These are phyloP conservation scores for Phytopythium sindhum DNA, from an alignment of 352 stramenopile species.

Conservation along the genomic window DNA sequence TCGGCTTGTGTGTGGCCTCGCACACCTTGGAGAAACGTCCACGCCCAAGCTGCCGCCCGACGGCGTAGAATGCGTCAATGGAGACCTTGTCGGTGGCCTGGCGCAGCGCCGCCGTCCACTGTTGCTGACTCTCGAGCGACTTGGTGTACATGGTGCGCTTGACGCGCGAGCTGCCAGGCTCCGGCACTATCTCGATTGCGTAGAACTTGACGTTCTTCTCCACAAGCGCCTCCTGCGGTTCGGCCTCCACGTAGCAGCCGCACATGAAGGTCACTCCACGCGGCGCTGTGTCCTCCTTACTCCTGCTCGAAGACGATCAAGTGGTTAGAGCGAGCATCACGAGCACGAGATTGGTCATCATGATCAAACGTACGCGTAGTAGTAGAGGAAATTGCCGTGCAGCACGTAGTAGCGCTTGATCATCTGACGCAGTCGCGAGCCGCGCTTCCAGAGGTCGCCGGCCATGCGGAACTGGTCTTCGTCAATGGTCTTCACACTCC, in stretches of 20 bases:
- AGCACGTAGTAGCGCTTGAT: conserved; percentile 85
- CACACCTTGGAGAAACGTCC: conserved; percentile 90
- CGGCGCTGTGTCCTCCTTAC: conserved; percentile 63
- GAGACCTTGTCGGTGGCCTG: conserved; percentile 83
- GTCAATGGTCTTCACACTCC: background rate
- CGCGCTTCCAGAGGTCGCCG: conserved; percentile 76
- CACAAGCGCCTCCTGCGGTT: conserved; percentile 48
- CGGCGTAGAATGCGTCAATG: conserved; percentile 89
- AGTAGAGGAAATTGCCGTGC: conserved; percentile 88
- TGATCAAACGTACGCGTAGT: conserved; percentile 56
- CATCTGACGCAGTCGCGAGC: conserved; percentile 79
- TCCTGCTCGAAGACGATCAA: conserved; percentile 18
- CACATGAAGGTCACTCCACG: conserved; percentile 78
- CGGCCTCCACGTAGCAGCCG: conserved; percentile 74
- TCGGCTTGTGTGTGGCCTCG: conserved; percentile 63
- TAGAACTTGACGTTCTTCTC: conserved; percentile 85
- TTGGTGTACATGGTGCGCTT: conserved; percentile 84
- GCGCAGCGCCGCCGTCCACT: conserved; percentile 76
- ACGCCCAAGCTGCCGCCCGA: conserved; percentile 83
- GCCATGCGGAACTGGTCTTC: conserved; percentile 21
- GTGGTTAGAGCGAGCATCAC: background rate
- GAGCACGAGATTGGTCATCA: background rate
- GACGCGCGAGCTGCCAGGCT: conserved; percentile 59
- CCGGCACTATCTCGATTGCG: conserved; percentile 84
- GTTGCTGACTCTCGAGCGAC: conserved; percentile 65